Evolutionary conservation across 192 early-diverging fungal species (phyloP).

Genomic region (Entophlyctis luteolus): DNA sequence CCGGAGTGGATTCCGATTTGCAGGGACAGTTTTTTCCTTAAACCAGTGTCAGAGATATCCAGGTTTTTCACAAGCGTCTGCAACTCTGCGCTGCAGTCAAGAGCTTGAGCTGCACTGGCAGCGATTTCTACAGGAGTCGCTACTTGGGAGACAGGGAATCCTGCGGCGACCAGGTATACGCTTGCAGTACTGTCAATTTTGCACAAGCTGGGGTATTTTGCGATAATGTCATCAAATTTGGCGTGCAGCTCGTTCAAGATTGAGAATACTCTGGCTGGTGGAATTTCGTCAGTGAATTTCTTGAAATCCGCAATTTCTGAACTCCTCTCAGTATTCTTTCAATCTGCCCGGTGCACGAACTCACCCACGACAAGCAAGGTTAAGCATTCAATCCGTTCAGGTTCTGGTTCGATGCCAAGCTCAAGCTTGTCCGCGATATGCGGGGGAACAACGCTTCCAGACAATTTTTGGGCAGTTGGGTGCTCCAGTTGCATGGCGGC

Average conservation of each 20-base stretch:
- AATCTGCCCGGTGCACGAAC: neutral
- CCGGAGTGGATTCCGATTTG: constrained; percentile 1
- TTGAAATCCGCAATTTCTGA: constrained; percentile 17
- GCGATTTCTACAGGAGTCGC: neutral
- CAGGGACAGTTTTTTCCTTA: neutral
- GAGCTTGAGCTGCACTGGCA: neutral
- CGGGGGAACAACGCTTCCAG: constrained; percentile 22
- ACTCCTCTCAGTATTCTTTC: neutral
- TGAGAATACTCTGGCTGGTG: neutral
- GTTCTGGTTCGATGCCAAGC: constrained; percentile 3
- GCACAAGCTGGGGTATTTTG: neutral
- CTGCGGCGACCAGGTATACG: constrained; percentile 23
- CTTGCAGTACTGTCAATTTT: constrained; percentile 18
- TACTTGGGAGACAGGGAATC: neutral
- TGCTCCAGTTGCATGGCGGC: constrained; percentile 15
- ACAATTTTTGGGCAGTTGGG: constrained; percentile 7
- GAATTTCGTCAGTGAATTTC: neutral
- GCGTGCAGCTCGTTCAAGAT: constrained; percentile 16
- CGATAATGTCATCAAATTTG: constrained; percentile 19
- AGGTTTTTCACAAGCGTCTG: neutral
- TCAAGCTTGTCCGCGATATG: constrained; percentile 27
- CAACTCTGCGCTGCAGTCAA: constrained; percentile 6
- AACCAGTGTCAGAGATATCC: neutral
- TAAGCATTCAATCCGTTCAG: no score
- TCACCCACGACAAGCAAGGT: neutral